Evolutionary conservation across 2,329 filamentous ascomycete species (phyloP), one percentile per base, ranked within the genome.

Genomic region (Berkeleyomyces rouxiae): DNA sequence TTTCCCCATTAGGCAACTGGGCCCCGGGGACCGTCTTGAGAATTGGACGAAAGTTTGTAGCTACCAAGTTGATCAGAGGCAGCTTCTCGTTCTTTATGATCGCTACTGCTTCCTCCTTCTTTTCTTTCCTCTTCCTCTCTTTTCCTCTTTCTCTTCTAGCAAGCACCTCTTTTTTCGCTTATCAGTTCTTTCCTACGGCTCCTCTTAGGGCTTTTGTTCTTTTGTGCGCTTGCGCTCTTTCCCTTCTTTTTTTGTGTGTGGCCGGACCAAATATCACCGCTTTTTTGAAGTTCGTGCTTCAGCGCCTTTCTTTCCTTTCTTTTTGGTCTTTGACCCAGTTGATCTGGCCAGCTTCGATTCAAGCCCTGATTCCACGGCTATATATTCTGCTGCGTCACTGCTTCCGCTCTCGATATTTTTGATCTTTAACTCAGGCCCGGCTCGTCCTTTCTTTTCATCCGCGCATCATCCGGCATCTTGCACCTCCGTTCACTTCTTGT

Each of bases 401-500:
- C 23, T 23, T 23, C 23, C 23, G 23, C 23, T 23, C 23, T 23
- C 23, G 1, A 23, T 23, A 23, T 23, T 23, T 23, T 23, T 23
- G 23, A 23, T 23, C 23, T 23, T 23, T 2, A 23, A 23, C 23
- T 23, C 23, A 23, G 16, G 13, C 31, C 33, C 33, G 49, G 4
- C 47, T 51, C 6, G 7, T 4, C 37, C 49, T 37, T 55, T 37
- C 36, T 39, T 5, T n/a, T 37, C 49, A 11, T 37, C 36, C 16
- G 9, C 33, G 49, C 49, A 53, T 55, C 49, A 55, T 55, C 33
- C n/a, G 33, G 49, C 49, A 55, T 55, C 49, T 16, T 55, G 49
- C 49, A 55, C 16, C 11, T 46, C 47, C 49, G 59, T 66, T 64
- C 44, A 36, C 51, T 62, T 63, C 33, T 61, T 46, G 42, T 59